Percentiles rank a stretch among this genome's conserved stretches.
Conservation (phyloP, 2,329 filamentous ascomycete genomes). For the Polychaeton citri region DNA sequence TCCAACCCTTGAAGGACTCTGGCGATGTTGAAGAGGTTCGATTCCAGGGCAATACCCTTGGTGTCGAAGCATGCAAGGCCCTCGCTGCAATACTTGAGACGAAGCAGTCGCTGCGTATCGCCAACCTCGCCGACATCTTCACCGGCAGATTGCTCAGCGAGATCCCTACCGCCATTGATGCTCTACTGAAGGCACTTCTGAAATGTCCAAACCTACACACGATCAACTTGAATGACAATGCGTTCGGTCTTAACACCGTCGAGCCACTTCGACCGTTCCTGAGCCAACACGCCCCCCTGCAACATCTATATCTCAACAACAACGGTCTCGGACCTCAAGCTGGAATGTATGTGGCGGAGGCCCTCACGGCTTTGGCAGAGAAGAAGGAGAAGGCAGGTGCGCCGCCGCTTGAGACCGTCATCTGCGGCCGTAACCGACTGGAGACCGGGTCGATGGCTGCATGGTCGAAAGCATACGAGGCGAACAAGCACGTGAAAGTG, state of each 20-base stretch:
- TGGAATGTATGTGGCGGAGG: constrained; percentile 77
- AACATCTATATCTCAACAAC: constrained; percentile 94
- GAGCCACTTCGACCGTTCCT: constrained; percentile 88
- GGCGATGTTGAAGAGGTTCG: constrained; percentile 71
- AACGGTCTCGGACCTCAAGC: constrained; percentile 91
- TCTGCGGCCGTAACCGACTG: constrained; percentile 88
- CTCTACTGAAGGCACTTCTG: constrained; percentile 73
- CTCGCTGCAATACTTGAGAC: constrained; percentile 72
- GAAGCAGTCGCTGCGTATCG: constrained; percentile 61
- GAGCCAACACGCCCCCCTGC: constrained; percentile 72
- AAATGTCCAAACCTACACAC: constrained; percentile 78
- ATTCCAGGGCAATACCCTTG: constrained; percentile 83
- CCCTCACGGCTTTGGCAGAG: constrained; percentile 66
- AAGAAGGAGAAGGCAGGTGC: constrained; percentile 66
- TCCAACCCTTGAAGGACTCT: constrained; percentile 55
- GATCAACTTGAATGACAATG: constrained; percentile 94
- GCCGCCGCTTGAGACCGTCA: constrained; percentile 83
- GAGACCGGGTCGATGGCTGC: constrained; percentile 94
- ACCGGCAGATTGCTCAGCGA: constrained; percentile 85
- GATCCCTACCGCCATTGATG: constrained; percentile 79
- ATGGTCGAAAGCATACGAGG: constrained; percentile 77
- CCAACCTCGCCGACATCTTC: constrained; percentile 95
- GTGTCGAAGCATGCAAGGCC: constrained; percentile 73
- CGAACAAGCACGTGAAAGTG: constrained; percentile 65
- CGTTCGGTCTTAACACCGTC: constrained; percentile 90